A percentile compares a stretch with the other conserved stretches of the same genome.
Evolutionary conservation across 2,329 filamentous ascomycete genomes (phyloP).

Genomic region (Aspergillus quadricinctus): DNA sequence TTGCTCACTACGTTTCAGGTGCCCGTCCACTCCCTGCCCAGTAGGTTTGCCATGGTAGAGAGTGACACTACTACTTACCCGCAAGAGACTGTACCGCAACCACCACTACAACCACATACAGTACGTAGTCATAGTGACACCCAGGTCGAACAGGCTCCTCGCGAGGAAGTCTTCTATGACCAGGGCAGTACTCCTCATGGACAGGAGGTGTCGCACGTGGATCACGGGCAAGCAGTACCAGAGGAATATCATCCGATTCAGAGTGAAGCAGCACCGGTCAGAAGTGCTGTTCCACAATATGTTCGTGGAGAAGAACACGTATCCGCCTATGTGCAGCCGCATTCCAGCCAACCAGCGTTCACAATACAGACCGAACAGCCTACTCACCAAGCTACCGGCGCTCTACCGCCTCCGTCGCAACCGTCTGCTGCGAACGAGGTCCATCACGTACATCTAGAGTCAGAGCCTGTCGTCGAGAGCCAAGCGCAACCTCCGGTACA

Average conservation of each 20-base stretch:
- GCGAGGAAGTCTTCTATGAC: background rate
- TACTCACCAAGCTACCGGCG: constrained; percentile 4
- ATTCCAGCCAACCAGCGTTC: constrained; percentile 12
- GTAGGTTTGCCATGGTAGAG: background rate
- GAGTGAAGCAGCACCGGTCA: constrained; percentile 13
- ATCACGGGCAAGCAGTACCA: background rate
- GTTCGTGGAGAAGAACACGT: constrained; percentile 43
- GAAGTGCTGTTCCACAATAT: constrained; percentile 42
- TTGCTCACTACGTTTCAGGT: background rate
- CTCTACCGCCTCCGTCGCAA: background rate
- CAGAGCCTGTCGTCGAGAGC: constrained; percentile 41
- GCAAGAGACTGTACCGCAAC: background rate
- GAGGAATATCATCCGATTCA: background rate
- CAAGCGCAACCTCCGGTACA: constrained; percentile 40
- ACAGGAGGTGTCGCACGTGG: background rate
- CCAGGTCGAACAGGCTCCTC: background rate
- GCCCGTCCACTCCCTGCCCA: background rate
- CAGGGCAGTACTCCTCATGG: background rate
- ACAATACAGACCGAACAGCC: constrained; percentile 10
- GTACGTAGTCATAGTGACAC: background rate
- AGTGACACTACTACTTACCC: background rate
- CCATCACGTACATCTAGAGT: constrained; percentile 24
- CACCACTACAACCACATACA: background rate
- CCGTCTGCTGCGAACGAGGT: background rate
- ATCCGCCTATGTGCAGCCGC: constrained; percentile 27